Evolutionary conservation across 108 stramenopile species (phyloP).

Genomic region (Cylindrotheca closterium): DNA sequence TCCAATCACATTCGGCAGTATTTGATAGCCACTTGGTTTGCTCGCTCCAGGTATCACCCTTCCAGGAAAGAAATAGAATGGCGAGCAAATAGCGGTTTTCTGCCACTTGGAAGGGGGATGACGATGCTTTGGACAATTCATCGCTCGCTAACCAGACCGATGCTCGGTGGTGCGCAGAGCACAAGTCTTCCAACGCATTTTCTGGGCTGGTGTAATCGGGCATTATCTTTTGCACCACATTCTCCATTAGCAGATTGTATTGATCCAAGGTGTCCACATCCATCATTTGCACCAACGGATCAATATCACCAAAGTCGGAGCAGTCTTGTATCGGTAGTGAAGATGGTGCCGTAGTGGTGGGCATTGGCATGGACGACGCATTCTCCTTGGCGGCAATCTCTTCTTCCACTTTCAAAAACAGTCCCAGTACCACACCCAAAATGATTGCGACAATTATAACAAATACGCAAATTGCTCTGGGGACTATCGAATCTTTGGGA

Average conservation of each 20-base stretch:
- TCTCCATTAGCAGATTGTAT: background rate
- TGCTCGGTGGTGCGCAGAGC: background rate
- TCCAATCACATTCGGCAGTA: background rate
- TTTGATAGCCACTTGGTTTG: background rate
- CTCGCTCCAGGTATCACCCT: background rate
- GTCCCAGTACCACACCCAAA: background rate
- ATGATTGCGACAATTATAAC: background rate
- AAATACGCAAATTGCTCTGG: background rate
- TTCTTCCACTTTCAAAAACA: background rate
- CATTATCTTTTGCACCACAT: background rate
- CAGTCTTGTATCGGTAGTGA: background rate
- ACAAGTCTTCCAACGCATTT: background rate
- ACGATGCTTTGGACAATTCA: background rate
- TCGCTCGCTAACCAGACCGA: too few relatives aligned
- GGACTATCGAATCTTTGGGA: background rate
- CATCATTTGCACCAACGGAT: background rate
- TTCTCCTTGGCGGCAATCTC: background rate
- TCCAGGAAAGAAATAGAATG: background rate
- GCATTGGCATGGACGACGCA: background rate
- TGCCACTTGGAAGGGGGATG: background rate
- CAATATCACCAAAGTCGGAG: background rate
- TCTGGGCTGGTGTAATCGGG: background rate
- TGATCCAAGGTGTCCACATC: background rate
- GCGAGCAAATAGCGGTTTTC: background rate
- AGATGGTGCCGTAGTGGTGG: too few relatives aligned